Conservation (phyloP, 768 basidiomycete species). For the Mycena venus region DNA sequence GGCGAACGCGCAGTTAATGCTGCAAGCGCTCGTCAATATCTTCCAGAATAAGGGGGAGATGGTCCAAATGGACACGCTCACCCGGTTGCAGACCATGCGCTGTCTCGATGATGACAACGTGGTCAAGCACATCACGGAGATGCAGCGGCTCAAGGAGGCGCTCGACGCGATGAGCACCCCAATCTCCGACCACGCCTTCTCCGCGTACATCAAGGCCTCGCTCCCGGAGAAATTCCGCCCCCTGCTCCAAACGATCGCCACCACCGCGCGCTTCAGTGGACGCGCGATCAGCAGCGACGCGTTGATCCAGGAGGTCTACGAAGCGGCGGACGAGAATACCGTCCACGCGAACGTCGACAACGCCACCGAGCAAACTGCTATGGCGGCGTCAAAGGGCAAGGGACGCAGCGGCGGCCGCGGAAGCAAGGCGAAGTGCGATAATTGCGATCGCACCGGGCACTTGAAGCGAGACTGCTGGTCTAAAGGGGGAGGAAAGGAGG, state of each 20-base stretch:
- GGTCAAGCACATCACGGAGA: slow-evolving; percentile 16
- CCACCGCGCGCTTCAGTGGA: background rate
- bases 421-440: slow-evolving; percentile 36
- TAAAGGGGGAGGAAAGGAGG: slow-evolving; percentile 43
- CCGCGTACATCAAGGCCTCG: slow-evolving; percentile 25
- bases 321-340: slow-evolving; percentile 10
- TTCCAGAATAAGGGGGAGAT: slow-evolving; percentile 40
- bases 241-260: background rate
- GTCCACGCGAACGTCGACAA: background rate
- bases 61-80: slow-evolving; percentile 34
- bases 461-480: slow-evolving; percentile 32
- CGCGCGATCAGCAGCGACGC: background rate
- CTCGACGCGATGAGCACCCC: slow-evolving; percentile 23
- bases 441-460: slow-evolving; percentile 50
- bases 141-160: slow-evolving; percentile 47
- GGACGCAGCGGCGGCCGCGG: background rate
- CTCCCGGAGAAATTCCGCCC: slow-evolving; percentile 3
- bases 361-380: background rate
- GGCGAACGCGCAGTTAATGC: background rate
- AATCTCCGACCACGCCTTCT: background rate
- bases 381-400: slow-evolving; percentile 28
- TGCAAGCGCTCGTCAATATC: slow-evolving; percentile 39
- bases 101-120: slow-evolving; percentile 31
- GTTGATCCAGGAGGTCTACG: slow-evolving; percentile 26
- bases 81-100: slow-evolving; percentile 35